A percentile compares a stretch with the other conserved stretches of the same genome.
phyloP scores from a whole-genome alignment of 1,139 yeast genomes.

The Pichia sp. region DNA sequence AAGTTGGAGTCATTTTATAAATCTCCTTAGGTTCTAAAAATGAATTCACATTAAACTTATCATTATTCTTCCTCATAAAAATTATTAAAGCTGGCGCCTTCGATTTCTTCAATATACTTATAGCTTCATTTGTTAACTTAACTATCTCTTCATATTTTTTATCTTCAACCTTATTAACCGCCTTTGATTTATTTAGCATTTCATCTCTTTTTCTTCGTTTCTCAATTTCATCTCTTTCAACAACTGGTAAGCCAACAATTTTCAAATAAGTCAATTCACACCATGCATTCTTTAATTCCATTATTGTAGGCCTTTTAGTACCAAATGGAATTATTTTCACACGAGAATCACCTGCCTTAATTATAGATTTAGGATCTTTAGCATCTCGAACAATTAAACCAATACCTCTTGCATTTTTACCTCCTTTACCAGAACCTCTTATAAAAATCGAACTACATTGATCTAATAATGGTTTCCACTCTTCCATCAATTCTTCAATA shows the following conservation, averaged over 20 bases:
- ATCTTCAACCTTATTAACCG: constrained; percentile 4
- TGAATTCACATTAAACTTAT: constrained; percentile 44
- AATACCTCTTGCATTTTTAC: constrained; percentile 41
- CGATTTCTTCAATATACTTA: constrained; percentile 57
- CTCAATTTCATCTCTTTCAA: constrained; percentile 31
- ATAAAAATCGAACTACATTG: constrained; percentile 67
- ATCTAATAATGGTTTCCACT: constrained; percentile 56
- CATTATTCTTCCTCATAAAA: constrained; percentile 54
- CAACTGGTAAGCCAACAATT: constrained; percentile 49
- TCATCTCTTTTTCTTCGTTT: constrained; percentile 27
- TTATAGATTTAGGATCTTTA: constrained; percentile 46
- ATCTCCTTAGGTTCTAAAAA: constrained; percentile 44
- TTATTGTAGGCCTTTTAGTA: constrained; percentile 78
- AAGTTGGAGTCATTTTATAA: constrained; percentile 57
- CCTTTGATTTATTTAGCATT: constrained; percentile 24
- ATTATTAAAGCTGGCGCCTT: constrained; percentile 69
- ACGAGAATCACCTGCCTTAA: constrained; percentile 44
- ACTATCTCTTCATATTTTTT: constrained; percentile 34
- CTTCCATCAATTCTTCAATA: constrained; percentile 54
- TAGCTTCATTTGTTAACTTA: constrained; percentile 42
- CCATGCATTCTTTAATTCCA: constrained; percentile 84
- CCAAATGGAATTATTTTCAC: constrained; percentile 76
- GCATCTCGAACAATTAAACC: constrained; percentile 42
- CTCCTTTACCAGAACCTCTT: constrained; percentile 61
- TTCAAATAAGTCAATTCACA: constrained; percentile 58